Evolutionary conservation across 2,329 filamentous ascomycete species (phyloP).

Genomic region (Pestalotiopsis sp.): DNA sequence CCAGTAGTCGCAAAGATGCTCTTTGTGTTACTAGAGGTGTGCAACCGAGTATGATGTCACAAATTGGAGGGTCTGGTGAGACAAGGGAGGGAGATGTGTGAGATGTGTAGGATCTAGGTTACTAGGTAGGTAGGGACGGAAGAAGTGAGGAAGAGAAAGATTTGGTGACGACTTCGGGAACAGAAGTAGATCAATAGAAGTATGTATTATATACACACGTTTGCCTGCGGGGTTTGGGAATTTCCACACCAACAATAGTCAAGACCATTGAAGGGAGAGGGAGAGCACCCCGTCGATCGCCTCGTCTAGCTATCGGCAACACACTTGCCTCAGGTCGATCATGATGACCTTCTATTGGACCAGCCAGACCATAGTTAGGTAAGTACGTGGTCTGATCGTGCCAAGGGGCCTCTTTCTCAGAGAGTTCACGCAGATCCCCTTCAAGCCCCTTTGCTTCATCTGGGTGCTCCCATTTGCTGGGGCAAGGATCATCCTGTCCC

Average conservation of each 20-base stretch:
- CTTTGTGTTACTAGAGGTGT: constrained; percentile 4
- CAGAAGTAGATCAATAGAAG: not conserved
- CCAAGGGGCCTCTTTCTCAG: not conserved
- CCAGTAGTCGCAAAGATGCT: not conserved
- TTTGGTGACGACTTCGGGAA: not conserved
- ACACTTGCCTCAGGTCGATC: not conserved
- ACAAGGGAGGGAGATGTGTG: not conserved
- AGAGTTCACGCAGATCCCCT: not conserved
- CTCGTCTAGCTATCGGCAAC: not conserved
- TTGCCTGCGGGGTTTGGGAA: not conserved
- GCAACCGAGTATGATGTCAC: not conserved
- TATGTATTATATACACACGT: not conserved
- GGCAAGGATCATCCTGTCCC: constrained; percentile 1
- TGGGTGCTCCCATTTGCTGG: not conserved
- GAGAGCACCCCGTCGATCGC: not conserved
- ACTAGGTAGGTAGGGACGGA: no score
- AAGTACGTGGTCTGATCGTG: not conserved
- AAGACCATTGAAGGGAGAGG: not conserved
- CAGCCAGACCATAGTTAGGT: not conserved
- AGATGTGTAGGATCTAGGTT: constrained; percentile 2
- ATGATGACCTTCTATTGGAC: not conserved
- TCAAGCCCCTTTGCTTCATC: not conserved
- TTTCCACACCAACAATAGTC: not conserved
- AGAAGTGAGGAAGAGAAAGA: not conserved
- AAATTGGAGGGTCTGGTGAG: not conserved